A percentile compares a stretch with the other conserved stretches of the same genome.
Evolutionary conservation across 495 filamentous ascomycete species (phyloP).

Genomic region (Lichina pygmaea): DNA sequence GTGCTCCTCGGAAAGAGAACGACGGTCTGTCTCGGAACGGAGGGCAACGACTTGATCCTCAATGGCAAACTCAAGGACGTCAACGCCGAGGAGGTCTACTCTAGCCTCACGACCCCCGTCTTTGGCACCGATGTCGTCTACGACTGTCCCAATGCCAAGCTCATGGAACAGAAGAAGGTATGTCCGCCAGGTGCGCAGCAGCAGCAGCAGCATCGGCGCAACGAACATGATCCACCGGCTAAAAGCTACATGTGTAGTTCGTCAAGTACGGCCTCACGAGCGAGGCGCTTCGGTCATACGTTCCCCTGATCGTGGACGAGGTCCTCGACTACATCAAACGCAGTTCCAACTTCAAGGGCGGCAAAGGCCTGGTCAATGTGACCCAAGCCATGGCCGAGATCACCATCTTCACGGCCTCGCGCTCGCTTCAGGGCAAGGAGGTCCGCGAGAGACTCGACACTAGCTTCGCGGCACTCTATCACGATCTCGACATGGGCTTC

Average conservation of each 20-base stretch:
- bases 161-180: conserved; percentile 48
- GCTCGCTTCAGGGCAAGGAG: conserved; percentile 36
- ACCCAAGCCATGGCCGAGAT: conserved; percentile 29
- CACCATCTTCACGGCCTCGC: conserved; percentile 39
- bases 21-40: conserved; percentile 31
- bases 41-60: conserved; percentile 35
- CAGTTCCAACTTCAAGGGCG: conserved; percentile 18
- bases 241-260: conserved; percentile 16
- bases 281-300: conserved; percentile 34
- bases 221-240: too few species aligned
- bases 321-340: conserved; percentile 22
- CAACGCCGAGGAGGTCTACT: conserved; percentile 38
- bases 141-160: conserved; percentile 35
- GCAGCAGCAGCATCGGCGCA: too few species aligned
- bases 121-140: conserved; percentile 39
- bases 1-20: conserved; percentile 34
- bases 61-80: conserved; percentile 34
- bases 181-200: not conserved
- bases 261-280: conserved; percentile 37
- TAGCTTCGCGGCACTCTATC: conserved; percentile 33
- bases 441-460: conserved; percentile 33
- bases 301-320: conserved; percentile 26
- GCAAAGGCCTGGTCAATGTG: conserved; percentile 24
- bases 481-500: conserved; percentile 39
- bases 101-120: conserved; percentile 29